Base-by-base conservation (phyloP, 768 basidiomycete species). In the Hericium alpestre region DNA sequence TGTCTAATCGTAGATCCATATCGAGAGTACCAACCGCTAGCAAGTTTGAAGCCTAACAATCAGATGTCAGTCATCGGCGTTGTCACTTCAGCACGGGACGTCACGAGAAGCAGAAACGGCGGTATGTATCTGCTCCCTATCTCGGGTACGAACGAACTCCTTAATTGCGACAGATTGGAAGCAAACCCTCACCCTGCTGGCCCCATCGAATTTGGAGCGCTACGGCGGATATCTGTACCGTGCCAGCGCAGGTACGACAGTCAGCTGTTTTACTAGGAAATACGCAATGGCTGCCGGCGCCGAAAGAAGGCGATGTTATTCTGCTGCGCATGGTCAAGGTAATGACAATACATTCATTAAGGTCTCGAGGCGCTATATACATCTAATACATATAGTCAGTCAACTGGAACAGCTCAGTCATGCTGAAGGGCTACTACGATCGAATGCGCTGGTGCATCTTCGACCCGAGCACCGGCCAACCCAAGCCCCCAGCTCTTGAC, bases 361-460 rank as follows among this genome's bases (percentile, higher is more conserved):
- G 15, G 32, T 16, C 43, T 56, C 40, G 7, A 4, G 10, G 9
- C 27, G 32, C 25, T 48, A 27, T 18, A 39, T 57, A 9, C 48
- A 10, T 10, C 32, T 39, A 23, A 16, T 15, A 6, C 16, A 12
- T n/a, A n/a, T 43, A 81, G 80, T 60, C 72, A n/a, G 56, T 60
- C 23, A 43, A 63, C 4, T 76, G 65, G 51, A 39, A 68, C 3
- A 72, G 72, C 1, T 27, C 4, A 7, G 1, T 67, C 3, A 68
- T 64, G n/a, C 79, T 76, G 16, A 67, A 71, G 0, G 82, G 80
- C 1, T 79, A 78, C 54, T 47, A 67, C 23, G 72, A 78, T 61
- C 74, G 67, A 58, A 65, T 82, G 54, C 70, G 71, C 37, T 86
- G 84, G 84, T 78, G 79, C 3, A 71, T 81, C 37, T 86, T 77